Evolutionary conservation across 1,284 basidiomycete genomes (phyloP), one percentile per base, ranked within the genome.

Genomic region (Rhodofomes roseus): DNA sequence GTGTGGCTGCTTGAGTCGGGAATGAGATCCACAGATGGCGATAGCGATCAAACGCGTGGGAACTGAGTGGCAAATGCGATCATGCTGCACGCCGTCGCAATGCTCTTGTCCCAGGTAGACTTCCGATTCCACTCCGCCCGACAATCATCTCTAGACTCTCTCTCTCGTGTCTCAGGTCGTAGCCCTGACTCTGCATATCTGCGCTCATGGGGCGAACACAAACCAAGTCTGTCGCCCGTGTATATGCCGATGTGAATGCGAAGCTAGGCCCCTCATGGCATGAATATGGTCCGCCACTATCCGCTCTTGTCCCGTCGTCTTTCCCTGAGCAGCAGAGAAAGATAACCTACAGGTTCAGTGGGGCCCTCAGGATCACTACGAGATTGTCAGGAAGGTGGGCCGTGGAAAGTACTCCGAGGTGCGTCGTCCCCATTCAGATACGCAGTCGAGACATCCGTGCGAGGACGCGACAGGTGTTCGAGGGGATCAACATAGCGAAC

Each of bases 351-450:
- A 94, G 73, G 93, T 96, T 20, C 91, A 94, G 66, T 96, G 95
- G 94, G 94, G 94, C 57, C 85, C 89, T 4, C 97, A 98, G 77
- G 96, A 98, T 78, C 93, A 97, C 76, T 99, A 98, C 72, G 96
- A 99, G 79, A 97, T 98, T 71, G 92, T 98, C 40, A 84, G 95
- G 63, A 98, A 98, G 78, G 95, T 98, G 12, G 96, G 96, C 29
- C 80, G 96, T 60, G 96, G 96, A 63, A 98, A 98, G 76, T 96
- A 96, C 75, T 95, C 93, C 31, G 95, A 97, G 85, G 93, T 93
- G 64, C 66, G 81, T 72, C 20, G 25, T n/a, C 63, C 40, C 44
- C 18, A 53, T 44, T 27, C 44, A 61, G 50, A 62, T 62, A 59
- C 51, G 41, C 22, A 16, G 22, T 8, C 40, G 34, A 56, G n/a